Conservation (phyloP, 148 eudicot species). For the Cornus kousa region DNA sequence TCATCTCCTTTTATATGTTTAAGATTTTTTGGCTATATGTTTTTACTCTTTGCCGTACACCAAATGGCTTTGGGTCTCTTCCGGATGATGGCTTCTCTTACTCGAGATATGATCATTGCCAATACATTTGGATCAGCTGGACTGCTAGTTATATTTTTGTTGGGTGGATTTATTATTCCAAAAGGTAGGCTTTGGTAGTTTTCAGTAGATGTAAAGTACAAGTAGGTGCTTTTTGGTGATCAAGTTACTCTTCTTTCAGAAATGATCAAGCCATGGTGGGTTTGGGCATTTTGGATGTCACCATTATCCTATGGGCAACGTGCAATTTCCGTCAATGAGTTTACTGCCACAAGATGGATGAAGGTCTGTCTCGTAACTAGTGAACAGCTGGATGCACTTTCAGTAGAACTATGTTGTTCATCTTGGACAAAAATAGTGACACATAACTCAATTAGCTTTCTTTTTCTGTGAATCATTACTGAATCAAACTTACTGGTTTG, state of each 20-base stretch:
- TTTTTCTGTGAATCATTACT: not conserved
- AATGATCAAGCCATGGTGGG: constrained; percentile 84
- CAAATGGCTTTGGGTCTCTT: constrained; percentile 93
- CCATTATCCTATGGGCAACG: constrained; percentile 79
- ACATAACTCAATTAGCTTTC: not conserved
- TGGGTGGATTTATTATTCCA: constrained; percentile 85
- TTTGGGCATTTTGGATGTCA: constrained; percentile 89
- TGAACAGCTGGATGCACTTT: not conserved
- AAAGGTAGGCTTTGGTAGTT: constrained; percentile 36
- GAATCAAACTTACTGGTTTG: not conserved
- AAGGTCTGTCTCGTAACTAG: constrained; percentile 35
- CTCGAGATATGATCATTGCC: constrained; percentile 76
- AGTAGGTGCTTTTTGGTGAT: not conserved
- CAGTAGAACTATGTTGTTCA: not conserved
- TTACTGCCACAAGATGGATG: constrained; percentile 77
- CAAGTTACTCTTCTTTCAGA: constrained; percentile 37
- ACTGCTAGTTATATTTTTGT: constrained; percentile 48
- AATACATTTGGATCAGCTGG: constrained; percentile 66
- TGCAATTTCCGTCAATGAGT: constrained; percentile 83
- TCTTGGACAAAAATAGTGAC: not conserved
- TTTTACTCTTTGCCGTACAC: constrained; percentile 62
- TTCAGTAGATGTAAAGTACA: not conserved
- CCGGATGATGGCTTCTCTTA: constrained; percentile 62
- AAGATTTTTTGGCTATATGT: constrained; percentile 75
- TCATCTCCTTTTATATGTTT: constrained; percentile 7